Conservation (phyloP, 108 stramenopile genomes). For the Stephanodiscus minutulus region DNA sequence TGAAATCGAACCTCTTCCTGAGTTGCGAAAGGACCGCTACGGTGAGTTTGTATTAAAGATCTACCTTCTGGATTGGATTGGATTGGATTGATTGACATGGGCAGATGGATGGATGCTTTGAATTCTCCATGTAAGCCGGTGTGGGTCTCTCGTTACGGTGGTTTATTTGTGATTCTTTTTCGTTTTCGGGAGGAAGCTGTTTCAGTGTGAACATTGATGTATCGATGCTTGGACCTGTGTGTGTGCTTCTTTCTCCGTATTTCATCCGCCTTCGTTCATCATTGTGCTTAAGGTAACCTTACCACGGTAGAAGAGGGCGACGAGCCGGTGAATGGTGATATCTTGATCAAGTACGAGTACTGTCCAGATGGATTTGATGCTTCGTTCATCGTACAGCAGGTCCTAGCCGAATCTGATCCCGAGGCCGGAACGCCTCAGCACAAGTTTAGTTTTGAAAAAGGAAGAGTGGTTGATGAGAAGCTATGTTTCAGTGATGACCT, state of each 20-base stretch:
- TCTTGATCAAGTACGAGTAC: slow-evolving; percentile 57
- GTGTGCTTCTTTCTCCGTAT: background rate
- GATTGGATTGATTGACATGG: too few species aligned
- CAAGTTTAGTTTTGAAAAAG: slow-evolving; percentile 52
- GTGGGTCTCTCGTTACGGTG: too few species aligned
- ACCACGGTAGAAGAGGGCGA: slow-evolving; percentile 54
- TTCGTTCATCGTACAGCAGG: slow-evolving; percentile 57
- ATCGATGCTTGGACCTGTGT: too few species aligned
- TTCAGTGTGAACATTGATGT: too few species aligned
- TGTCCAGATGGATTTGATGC: slow-evolving; percentile 54
- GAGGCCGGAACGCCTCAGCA: slow-evolving; percentile 32
- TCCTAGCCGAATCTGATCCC: slow-evolving; percentile 40
- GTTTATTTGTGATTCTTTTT: too few species aligned
- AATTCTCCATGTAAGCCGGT: too few species aligned
- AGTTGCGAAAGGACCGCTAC: slow-evolving; percentile 41
- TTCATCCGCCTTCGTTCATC: background rate
- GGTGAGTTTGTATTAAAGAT: background rate
- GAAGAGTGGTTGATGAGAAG: slow-evolving; percentile 41
- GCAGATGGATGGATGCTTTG: too few species aligned
- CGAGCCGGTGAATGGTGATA: slow-evolving; percentile 52
- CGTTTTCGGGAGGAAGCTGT: too few species aligned
- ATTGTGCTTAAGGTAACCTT: slow-evolving; percentile 32
- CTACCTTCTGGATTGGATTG: background rate
- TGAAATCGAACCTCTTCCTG: slow-evolving; percentile 41
- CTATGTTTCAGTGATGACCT: slow-evolving; percentile 53